phyloP scores from a whole-genome alignment of 1,284 basidiomycete species.

The Spongispora temasekensis region DNA sequence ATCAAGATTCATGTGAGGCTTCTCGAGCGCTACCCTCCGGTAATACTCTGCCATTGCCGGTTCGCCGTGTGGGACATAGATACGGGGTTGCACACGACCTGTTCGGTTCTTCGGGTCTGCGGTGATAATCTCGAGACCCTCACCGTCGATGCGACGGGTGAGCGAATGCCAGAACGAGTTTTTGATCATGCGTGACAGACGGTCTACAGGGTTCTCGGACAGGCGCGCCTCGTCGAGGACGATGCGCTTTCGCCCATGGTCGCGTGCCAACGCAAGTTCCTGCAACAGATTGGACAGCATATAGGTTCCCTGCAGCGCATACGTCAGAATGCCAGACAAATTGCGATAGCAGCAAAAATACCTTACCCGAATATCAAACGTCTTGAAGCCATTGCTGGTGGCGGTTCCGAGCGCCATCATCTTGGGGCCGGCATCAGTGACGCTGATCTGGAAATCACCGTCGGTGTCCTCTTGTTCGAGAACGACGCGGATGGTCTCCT shows the following conservation, averaged over 20 bases:
- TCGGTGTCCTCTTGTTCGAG: slow-evolving; percentile 99
- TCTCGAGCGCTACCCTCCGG: slow-evolving; percentile 74
- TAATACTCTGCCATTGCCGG: slow-evolving; percentile 96
- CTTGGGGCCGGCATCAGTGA: slow-evolving; percentile 97
- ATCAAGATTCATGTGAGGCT: slow-evolving; percentile 88
- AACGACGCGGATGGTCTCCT: slow-evolving; percentile 95
- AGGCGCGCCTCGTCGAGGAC: slow-evolving; percentile 96
- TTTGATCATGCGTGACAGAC: slow-evolving; percentile 97
- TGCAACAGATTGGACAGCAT: slow-evolving; percentile 99
- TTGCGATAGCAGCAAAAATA: neutral
- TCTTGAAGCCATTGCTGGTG: slow-evolving; percentile 97
- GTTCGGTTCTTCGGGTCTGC: slow-evolving; percentile 97
- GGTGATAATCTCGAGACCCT: slow-evolving; percentile 95
- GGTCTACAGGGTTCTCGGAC: slow-evolving; percentile 96
- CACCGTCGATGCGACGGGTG: slow-evolving; percentile 95
- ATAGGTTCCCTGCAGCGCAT: slow-evolving; percentile 79
- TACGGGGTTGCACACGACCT: slow-evolving; percentile 82
- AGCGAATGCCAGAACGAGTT: slow-evolving; percentile 98
- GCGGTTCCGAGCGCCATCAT: slow-evolving; percentile 95
- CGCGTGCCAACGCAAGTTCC: slow-evolving; percentile 95
- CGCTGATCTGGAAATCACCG: slow-evolving; percentile 94
- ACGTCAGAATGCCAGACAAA: slow-evolving; percentile 7
- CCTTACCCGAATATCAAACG: slow-evolving; percentile 90
- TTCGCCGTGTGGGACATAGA: slow-evolving; percentile 93
- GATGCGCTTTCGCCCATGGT: slow-evolving; percentile 93